Evolutionary conservation across 164 flowering plant genomes (phyloP), one percentile per base, ranked within the genome.

Genomic region (Umbellularia californica): DNA sequence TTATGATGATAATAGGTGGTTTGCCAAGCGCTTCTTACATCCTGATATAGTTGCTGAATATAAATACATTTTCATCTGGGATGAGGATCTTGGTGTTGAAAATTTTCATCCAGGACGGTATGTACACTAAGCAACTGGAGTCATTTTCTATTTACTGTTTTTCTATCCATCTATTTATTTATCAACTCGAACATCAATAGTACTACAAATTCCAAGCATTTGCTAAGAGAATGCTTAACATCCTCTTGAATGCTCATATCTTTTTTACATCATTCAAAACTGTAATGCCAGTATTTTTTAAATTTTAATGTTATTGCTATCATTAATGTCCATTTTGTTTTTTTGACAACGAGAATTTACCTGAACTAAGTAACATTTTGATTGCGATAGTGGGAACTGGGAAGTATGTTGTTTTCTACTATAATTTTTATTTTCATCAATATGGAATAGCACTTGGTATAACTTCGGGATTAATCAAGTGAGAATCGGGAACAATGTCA

Each of bases 1-100:
- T 52, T 33, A 22, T 66, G 33, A 58, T 30, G 65, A 28, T 66
- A 47, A 15, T 75, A 95, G 98, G 98, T 93, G 97, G 97, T 92
- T 92, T 84, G 97, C 98, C 25, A 94, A 94, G 71, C 89, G 98
- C 23, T 94, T 94, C 77, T 80, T 94, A 77, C 95, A 94, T 82
- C 98, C 97, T 50, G 95, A 92, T 75, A 86, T 94, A 73, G 91
- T 92, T 80, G 82, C 90, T 50, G 97, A 89, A 52, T 93, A 93
- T 68, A 76, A 83, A 50, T 90, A 89, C 69, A 88, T 93, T 68
- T 93, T 93, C 74, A 88, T 92, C 10, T 93, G 97, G 98, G 98
- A 93, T 79, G 98, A 93, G 77, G 98, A 93, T 82, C 84, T 93
- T 79, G 97, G 94, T 24, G 89, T 92, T 70, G 91, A 89, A 70